A percentile compares a stretch with the other conserved stretches of the same genome.
Evolutionary conservation across 108 stramenopile genomes (phyloP).

Genomic region (Licmophora abbreviata): DNA sequence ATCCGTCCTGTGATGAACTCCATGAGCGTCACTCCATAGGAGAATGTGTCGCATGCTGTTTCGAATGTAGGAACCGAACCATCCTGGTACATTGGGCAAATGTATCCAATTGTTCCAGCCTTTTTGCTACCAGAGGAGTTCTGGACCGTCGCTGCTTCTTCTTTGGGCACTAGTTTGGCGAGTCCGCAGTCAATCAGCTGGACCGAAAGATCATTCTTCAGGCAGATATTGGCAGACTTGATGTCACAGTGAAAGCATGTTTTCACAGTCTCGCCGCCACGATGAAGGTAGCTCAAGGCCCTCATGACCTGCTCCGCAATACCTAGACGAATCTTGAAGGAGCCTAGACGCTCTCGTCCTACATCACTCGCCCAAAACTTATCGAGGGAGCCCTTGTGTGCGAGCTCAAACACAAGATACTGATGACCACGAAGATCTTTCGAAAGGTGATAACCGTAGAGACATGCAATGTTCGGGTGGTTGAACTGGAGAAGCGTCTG

Average conservation of each 20-base stretch:
- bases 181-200: conserved; percentile 6
- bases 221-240: conserved; percentile 5
- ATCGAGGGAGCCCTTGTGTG: conserved; percentile 3
- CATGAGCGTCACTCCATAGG: not conserved
- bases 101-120: conserved; percentile 3
- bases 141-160: not conserved
- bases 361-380: not conserved
- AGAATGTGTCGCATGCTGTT: not conserved
- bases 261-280: not conserved
- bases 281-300: conserved; percentile 1
- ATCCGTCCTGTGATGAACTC: conserved; percentile 1
- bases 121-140: not conserved
- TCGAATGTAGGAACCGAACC: not conserved
- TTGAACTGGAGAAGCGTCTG: no score
- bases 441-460: no score
- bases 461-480: no score
- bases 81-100: not conserved
- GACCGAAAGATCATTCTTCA: not conserved
- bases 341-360: not conserved
- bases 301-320: not conserved
- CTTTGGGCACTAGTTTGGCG: not conserved
- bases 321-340: not conserved
- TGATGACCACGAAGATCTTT: not conserved
- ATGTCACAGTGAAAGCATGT: not conserved
- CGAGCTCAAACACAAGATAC: not conserved